Conservation (phyloP, 768 basidiomycete species). For the Suillus bovinus region DNA sequence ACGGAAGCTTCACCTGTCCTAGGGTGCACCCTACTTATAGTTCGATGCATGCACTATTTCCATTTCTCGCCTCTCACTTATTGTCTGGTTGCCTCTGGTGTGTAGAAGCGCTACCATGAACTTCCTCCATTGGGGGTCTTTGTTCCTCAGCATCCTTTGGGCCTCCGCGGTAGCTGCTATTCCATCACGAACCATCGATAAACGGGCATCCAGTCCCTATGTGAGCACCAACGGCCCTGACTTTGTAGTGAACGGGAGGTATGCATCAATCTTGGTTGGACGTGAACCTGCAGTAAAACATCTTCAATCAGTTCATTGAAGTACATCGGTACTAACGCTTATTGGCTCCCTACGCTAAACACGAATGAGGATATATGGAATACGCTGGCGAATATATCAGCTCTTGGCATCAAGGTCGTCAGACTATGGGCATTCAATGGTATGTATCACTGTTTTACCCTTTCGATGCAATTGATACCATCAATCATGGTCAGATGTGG, state of each 20-base stretch:
- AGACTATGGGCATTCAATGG: conserved; percentile 77
- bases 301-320: conserved; percentile 36
- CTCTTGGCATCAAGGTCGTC: conserved; percentile 56
- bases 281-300: conserved; percentile 26
- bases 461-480: conserved; percentile 13
- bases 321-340: conserved; percentile 61
- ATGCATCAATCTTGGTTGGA: conserved; percentile 4
- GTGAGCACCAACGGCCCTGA: conserved; percentile 44
- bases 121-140: conserved; percentile 31
- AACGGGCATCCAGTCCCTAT: conserved; percentile 40
- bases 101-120: conserved; percentile 34
- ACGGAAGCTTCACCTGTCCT: conserved; percentile 3
- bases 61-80: conserved; percentile 8
- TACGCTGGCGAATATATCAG: conserved; percentile 58
- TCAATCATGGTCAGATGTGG: conserved; percentile 43
- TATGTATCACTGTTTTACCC: conserved; percentile 16
- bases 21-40: conserved; percentile 20
- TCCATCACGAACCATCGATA: conserved; percentile 34
- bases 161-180: conserved; percentile 29
- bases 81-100: conserved; percentile 5
- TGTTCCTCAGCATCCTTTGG: conserved; percentile 30
- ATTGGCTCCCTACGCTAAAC: conserved; percentile 64
- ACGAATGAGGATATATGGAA: conserved; percentile 53
- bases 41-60: neutral
- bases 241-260: conserved; percentile 60